A percentile compares a stretch with the other conserved stretches of the same genome.
These are phyloP conservation scores for Talaromyces sp. DNA, from an alignment of 2,329 filamentous ascomycete genomes.

Conservation along the genomic window DNA sequence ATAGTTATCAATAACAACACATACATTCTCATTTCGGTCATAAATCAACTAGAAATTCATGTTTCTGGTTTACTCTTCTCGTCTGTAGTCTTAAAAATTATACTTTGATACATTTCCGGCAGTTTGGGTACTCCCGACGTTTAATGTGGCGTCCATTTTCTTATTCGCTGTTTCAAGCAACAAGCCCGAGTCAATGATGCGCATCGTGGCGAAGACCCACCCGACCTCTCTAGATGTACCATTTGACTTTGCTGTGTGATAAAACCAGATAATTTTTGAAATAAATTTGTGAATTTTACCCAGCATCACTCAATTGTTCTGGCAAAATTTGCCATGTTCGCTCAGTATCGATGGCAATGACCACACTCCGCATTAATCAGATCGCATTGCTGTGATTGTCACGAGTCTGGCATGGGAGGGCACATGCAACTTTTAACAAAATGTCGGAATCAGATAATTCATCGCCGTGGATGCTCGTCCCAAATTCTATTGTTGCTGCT, in stretches of 20 bases:
- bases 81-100: too few relatives aligned
- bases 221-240: too few relatives aligned
- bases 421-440: background rate
- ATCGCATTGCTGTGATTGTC: background rate
- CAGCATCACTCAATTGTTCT: background rate
- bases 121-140: too few relatives aligned
- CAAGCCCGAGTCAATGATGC: background rate
- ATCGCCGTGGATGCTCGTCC: background rate
- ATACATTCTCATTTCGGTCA: too few relatives aligned
- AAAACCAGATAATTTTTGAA: background rate
- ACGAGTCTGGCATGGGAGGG: background rate
- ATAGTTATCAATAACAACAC: too few relatives aligned
- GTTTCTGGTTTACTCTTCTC: too few relatives aligned
- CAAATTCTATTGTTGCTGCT: background rate
- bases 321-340: background rate
- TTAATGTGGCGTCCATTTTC: background rate
- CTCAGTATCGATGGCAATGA: background rate
- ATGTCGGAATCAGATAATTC: background rate
- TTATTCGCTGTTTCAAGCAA: background rate
- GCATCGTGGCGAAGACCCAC: background rate
- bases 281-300: background rate
- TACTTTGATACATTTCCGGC: background rate
- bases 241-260: background rate
- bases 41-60: too few relatives aligned
- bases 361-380: background rate